These are phyloP conservation scores for Lepidium aucheri DNA, from an alignment of 345 rosid species.

Conservation along the genomic window DNA sequence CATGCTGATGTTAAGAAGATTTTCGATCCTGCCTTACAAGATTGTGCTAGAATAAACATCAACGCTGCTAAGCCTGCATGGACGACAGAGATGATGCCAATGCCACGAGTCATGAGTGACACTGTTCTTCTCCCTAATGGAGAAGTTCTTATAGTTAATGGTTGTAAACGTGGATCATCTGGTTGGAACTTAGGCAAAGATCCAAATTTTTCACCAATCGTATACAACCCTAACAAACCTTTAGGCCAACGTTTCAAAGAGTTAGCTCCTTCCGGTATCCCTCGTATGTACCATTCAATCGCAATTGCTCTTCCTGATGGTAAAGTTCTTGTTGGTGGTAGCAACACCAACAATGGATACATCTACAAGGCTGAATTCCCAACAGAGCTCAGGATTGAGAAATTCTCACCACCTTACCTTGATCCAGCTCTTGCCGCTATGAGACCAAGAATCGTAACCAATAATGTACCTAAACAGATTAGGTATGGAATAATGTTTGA, in stretches of 20 bases:
- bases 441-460: slow-evolving; percentile 29
- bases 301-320: slow-evolving; percentile 48
- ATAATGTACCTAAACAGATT: slow-evolving; percentile 4
- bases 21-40: slow-evolving; percentile 35
- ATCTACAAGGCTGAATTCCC: slow-evolving; percentile 39
- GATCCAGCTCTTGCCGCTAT: slow-evolving; percentile 22
- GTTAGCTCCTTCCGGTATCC: slow-evolving; percentile 31
- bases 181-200: slow-evolving; percentile 59
- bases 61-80: slow-evolving; percentile 39
- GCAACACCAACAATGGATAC: slow-evolving; percentile 64
- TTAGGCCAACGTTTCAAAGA: slow-evolving; percentile 30
- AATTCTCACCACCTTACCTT: slow-evolving; percentile 65
- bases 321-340: slow-evolving; percentile 48
- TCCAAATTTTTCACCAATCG: slow-evolving; percentile 40
- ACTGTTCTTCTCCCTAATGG: slow-evolving; percentile 58
- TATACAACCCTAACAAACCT: slow-evolving; percentile 30
- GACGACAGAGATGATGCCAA: slow-evolving; percentile 58
- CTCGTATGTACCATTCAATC: slow-evolving; percentile 58
- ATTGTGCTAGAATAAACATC: slow-evolving; percentile 49
- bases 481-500: slow-evolving; percentile 17
- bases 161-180: slow-evolving; percentile 47
- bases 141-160: slow-evolving; percentile 55
- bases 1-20: slow-evolving; percentile 16
- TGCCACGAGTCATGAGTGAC: slow-evolving; percentile 66
- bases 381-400: slow-evolving; percentile 57